Evolutionary conservation across 2,329 filamentous ascomycete genomes (phyloP).

Genomic region (Talaromyces sp.): DNA sequence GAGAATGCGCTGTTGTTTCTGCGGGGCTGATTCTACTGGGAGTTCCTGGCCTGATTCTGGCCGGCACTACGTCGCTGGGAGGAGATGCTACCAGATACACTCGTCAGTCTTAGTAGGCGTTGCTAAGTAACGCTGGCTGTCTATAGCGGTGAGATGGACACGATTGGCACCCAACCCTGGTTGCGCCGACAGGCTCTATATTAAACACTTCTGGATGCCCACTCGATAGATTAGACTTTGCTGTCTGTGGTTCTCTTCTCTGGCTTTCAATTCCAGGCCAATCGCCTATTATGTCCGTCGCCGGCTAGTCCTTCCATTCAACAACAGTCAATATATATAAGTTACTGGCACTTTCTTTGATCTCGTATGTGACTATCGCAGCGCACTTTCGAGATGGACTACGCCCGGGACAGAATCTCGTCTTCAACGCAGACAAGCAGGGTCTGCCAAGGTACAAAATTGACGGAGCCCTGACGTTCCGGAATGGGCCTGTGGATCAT

Average conservation of each 20-base stretch:
- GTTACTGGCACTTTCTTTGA: neutral
- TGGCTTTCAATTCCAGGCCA: conserved; percentile 10
- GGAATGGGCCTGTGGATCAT: neutral
- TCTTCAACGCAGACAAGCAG: neutral
- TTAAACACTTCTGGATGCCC: neutral
- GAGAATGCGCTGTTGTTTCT: neutral
- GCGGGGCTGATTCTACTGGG: neutral
- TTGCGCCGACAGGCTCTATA: neutral
- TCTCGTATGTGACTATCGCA: neutral
- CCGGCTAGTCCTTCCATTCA: neutral
- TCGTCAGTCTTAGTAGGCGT: neutral
- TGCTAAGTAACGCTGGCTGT: neutral
- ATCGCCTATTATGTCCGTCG: conserved; percentile 8
- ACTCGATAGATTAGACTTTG: neutral
- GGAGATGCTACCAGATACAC: neutral
- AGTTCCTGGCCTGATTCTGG: conserved; percentile 5
- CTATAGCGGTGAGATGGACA: neutral
- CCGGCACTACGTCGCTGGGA: neutral
- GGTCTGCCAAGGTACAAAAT: neutral
- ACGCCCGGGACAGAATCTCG: neutral
- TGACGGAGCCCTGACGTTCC: conserved; percentile 11
- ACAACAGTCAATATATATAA: neutral
- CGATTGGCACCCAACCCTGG: neutral
- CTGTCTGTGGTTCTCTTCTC: neutral
- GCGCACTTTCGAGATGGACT: neutral